Evolutionary conservation across 106 monocot genomes (phyloP), one percentile per base, ranked within the genome.

Genomic region (Allium fistulosum): DNA sequence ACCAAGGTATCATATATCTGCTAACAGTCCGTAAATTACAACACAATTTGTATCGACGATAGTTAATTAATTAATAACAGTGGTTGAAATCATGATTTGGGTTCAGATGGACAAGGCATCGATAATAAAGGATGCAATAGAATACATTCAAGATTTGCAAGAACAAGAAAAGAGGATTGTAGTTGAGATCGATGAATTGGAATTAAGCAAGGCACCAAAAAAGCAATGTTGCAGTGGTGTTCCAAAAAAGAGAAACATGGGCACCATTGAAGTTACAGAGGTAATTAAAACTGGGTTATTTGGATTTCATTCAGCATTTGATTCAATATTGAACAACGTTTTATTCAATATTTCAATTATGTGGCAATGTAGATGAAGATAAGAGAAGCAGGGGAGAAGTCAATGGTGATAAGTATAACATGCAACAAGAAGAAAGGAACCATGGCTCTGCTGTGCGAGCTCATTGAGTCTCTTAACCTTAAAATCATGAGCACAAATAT

Each of bases 21-120:
- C 48, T 8, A 11, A 7, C 1, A 46, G 57, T 57, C 12, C 8
- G 1, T 55, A 12, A 10, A n/a, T 27, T 10, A 12, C 2, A 4
- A 37, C 37, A 2, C 2, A 15, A 4, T 55, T 2, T 11, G 13
- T 55, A 11, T 55, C 1, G 53, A 11, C 3, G 13, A 55, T 11
- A 5, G 15, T 11, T 15, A 12, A 55, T 53, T 11, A 53, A 4
- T 5, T 2, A 55, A 12, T 53, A 37, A 37, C 5, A 37, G 37
- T 55, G 15, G 53, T 12, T 55, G 53, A 55, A 15, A 15, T 8
- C 3, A 55, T 12, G 11, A 55, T 55, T 12, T 55, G 53, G 53
- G 15, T 14, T 18, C 28, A 85, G 88, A 88, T 92, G 88, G 92
- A 92, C 69, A 92, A 92, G 85, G 83, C 82, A 1, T 92, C 92